These are phyloP conservation scores for Berkeleyomyces rouxiae DNA, from an alignment of 2,329 filamentous ascomycete genomes.

Conservation along the genomic window DNA sequence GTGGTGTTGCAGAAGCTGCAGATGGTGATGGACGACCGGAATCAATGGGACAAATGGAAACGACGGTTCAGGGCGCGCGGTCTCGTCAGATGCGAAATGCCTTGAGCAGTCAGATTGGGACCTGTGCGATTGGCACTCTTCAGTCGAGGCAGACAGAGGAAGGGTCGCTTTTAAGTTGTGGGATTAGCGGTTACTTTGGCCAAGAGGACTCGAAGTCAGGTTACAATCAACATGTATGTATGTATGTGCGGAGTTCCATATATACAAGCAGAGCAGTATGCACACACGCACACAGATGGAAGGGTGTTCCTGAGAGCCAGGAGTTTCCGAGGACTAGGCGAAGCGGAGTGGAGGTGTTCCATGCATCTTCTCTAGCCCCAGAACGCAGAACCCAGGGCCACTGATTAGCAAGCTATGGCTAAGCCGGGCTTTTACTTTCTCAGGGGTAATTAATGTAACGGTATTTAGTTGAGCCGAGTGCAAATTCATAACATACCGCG, in stretches of 20 bases:
- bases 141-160: neutral
- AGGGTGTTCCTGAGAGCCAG: too few species aligned
- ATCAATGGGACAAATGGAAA: too few species aligned
- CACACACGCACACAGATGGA: neutral
- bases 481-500: neutral
- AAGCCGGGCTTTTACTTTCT: neutral
- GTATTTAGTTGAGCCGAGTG: neutral
- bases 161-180: neutral
- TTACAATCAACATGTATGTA: neutral
- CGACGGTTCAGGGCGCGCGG: too few species aligned
- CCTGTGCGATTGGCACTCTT: neutral
- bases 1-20: neutral
- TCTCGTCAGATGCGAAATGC: too few species aligned
- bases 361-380: neutral
- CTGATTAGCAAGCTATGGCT: constrained; percentile 1
- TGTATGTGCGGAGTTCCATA: neutral
- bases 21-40: too few species aligned
- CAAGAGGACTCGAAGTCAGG: neutral
- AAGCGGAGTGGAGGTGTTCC: neutral
- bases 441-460: neutral
- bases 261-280: neutral
- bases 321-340: neutral
- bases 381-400: neutral
- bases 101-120: too few species aligned
- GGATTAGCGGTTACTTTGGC: neutral